These are phyloP conservation scores for Dimargaris cristalligena DNA, from an alignment of 192 early-diverging fungal genomes.

Conservation along the genomic window DNA sequence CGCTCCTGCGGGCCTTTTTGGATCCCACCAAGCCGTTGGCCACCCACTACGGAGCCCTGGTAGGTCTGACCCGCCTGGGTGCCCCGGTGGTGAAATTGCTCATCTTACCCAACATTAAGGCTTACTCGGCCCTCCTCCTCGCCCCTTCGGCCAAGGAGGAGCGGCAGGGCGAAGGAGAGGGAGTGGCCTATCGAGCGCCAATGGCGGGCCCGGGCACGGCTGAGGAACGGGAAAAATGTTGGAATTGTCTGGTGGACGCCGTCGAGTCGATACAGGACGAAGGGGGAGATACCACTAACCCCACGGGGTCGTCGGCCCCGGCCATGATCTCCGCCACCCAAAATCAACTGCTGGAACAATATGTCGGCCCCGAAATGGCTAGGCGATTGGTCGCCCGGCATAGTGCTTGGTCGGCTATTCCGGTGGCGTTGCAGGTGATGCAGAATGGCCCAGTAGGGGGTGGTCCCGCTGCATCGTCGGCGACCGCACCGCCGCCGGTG, in stretches of 20 bases:
- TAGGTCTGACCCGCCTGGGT: conserved; percentile 60
- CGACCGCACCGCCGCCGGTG: no score
- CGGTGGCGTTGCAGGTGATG: not conserved
- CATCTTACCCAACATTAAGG: conserved; percentile 57
- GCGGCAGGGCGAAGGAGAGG: not conserved
- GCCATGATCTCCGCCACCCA: not conserved
- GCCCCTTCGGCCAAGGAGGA: not conserved
- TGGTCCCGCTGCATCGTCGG: no score
- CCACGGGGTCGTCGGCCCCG: no score
- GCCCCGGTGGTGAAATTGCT: conserved; percentile 57
- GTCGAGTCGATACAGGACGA: not conserved
- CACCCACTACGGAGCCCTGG: conserved; percentile 80
- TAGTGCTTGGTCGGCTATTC: not conserved
- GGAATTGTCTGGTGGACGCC: not conserved
- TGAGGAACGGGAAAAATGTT: not conserved
- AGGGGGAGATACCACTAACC: no score
- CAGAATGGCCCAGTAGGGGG: not conserved
- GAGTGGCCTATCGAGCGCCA: not conserved
- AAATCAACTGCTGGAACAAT: not conserved
- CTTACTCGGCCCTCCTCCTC: conserved; percentile 32
- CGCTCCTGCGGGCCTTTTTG: conserved; percentile 74
- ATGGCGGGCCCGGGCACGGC: not conserved
- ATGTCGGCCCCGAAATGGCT: not conserved
- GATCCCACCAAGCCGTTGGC: conserved; percentile 67
- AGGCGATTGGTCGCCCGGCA: not conserved